These are phyloP conservation scores for Aureobasidium namibiae DNA, from an alignment of 2,329 filamentous ascomycete genomes.

Conservation along the genomic window DNA sequence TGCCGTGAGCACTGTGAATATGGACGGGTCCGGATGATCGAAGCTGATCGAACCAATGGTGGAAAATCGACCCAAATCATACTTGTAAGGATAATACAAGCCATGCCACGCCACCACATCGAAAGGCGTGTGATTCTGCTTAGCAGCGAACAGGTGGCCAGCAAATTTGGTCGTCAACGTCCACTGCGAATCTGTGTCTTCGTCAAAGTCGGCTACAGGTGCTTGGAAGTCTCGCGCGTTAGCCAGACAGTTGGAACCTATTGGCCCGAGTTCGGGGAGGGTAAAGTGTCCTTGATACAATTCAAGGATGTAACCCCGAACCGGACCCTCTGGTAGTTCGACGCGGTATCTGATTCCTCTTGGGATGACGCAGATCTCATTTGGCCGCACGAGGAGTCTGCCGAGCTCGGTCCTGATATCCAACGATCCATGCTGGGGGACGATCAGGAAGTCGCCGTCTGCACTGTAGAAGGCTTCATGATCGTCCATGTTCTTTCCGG, in stretches of 20 bases:
- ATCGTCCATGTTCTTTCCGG: slow-evolving; percentile 67
- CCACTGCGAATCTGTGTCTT: slow-evolving; percentile 47
- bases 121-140: slow-evolving; percentile 59
- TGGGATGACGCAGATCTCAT: slow-evolving; percentile 60
- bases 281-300: slow-evolving; percentile 57
- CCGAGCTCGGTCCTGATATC: slow-evolving; percentile 64
- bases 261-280: slow-evolving; percentile 58
- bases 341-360: slow-evolving; percentile 58
- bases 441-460: slow-evolving; percentile 59
- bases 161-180: slow-evolving; percentile 54
- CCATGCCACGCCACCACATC: slow-evolving; percentile 67
- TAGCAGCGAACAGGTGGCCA: slow-evolving; percentile 52
- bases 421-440: slow-evolving; percentile 56
- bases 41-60: slow-evolving; percentile 48
- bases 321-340: slow-evolving; percentile 50
- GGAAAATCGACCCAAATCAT: slow-evolving; percentile 51
- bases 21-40: slow-evolving; percentile 59
- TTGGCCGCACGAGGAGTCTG: slow-evolving; percentile 54
- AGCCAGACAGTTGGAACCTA: slow-evolving; percentile 59
- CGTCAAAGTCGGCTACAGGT: slow-evolving; percentile 51
- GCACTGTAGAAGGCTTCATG: slow-evolving; percentile 75
- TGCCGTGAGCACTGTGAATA: slow-evolving; percentile 60
- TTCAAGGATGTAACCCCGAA: slow-evolving; percentile 59
- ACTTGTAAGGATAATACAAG: slow-evolving; percentile 56
- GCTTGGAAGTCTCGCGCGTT: slow-evolving; percentile 58